Evolutionary conservation across 495 filamentous ascomycete species (phyloP), one percentile per base, ranked within the genome.

Genomic region (Amphirosellinia nigrospora): DNA sequence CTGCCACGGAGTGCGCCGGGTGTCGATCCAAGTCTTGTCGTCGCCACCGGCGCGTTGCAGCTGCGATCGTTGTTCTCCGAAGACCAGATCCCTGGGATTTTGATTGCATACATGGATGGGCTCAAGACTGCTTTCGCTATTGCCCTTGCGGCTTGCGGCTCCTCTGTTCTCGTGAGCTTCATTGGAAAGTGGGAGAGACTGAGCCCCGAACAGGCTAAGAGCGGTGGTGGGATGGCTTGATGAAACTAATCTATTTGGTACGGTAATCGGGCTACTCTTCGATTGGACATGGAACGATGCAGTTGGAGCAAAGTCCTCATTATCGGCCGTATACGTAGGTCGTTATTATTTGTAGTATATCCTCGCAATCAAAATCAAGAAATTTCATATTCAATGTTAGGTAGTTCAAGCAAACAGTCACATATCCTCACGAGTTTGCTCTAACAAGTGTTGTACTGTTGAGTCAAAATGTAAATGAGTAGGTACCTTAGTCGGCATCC

Each of bases 61-160:
- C 62, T 91, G 4, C 82, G 82, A 6, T 68, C 77, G 7, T 79
- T 83, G 0, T 87, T 90, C 70, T 48, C 80, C 0, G 61, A 73
- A 5, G 78, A 83, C 1, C 64, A 84, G 45, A 23, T 92, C 4
- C 79, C 81, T 0, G 85, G 82, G 2, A 81, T 92, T 23, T 55
- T 91, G 23, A 43, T 72, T 2, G 87, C 86, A 5, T 92, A 92
- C 77, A 89, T 89, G 86, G 74, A 65, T 1, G 89, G 86, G 15
- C 70, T 91, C 63, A 85, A 85, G 73, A 77, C 79, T 7, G 75
- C 83, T 1, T 85, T 82, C 68, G 78, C 79, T 0, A 68, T 87
- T 19, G 78, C 79, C 0, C 68, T 87, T 19, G 70, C 79, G 5
- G 78, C 85, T 48, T 85, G 11, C 23, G 69, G 36, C 6, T 4